Evolutionary conservation across 2,329 filamentous ascomycete species (phyloP).

Genomic region (Fusarium nanum): DNA sequence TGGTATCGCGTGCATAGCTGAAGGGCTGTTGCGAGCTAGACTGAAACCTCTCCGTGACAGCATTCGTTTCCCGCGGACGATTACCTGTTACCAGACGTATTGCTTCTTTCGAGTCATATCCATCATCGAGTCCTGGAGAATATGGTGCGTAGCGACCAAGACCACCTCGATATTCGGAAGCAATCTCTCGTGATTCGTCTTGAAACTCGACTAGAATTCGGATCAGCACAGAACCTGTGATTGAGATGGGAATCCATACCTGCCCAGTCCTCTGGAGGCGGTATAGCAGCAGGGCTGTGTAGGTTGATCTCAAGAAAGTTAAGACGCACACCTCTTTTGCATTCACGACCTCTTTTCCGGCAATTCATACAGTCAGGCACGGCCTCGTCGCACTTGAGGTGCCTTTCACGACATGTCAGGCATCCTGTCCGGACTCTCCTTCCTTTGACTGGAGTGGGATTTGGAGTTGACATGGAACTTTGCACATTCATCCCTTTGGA

Average conservation of each 20-base stretch:
- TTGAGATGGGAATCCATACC: constrained; percentile 35
- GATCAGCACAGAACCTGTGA: constrained; percentile 19
- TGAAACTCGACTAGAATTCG: constrained; percentile 73
- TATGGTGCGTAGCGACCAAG: constrained; percentile 73
- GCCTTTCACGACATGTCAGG: constrained; percentile 87
- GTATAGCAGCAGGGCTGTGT: constrained; percentile 70
- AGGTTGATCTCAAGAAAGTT: constrained; percentile 92
- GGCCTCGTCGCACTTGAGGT: constrained; percentile 90
- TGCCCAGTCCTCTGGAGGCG: constrained; percentile 37
- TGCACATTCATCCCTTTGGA: constrained; percentile 27
- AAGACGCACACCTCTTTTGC: constrained; percentile 85
- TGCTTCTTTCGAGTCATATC: neutral
- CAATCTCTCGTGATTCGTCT: constrained; percentile 90
- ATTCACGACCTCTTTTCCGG: constrained; percentile 85
- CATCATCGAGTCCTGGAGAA: neutral
- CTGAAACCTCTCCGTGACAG: constrained; percentile 1
- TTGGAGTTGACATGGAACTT: constrained; percentile 16
- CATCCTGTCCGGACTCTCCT: constrained; percentile 91
- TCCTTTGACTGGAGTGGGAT: constrained; percentile 51
- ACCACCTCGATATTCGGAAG: constrained; percentile 88
- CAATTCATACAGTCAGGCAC: constrained; percentile 77
- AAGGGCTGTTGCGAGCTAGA: constrained; percentile 1
- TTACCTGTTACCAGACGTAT: neutral
- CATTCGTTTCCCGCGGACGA: neutral
- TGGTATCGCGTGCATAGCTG: neutral